Evolutionary conservation across 805 yeast genomes (phyloP).

Genomic region (Wickerhamomyces xylosicus): DNA sequence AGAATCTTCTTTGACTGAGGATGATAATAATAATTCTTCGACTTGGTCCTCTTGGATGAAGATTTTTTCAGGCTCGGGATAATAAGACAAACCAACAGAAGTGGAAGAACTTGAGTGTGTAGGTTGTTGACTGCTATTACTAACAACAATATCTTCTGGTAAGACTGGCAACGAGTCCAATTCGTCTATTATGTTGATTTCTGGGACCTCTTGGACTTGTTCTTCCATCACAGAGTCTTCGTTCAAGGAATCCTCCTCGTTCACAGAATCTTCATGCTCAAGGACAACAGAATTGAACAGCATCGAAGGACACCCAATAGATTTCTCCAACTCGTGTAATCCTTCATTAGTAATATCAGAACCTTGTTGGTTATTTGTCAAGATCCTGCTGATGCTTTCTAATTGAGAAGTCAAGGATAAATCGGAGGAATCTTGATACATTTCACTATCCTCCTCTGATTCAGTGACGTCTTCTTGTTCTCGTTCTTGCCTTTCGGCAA

Average conservation of each 20-base stretch:
- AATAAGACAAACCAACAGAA: not conserved
- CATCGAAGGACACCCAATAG: not conserved
- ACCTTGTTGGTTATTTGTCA: not conserved
- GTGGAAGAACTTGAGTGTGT: too few relatives aligned
- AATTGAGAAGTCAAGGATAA: not conserved
- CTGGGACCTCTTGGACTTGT: too few relatives aligned
- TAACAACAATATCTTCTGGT: too few relatives aligned
- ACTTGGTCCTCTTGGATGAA: constrained; percentile 11
- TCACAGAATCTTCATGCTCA: too few relatives aligned
- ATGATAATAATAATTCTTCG: constrained; percentile 11
- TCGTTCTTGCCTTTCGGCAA: too few relatives aligned
- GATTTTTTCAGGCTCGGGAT: constrained; percentile 5
- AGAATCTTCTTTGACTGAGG: too few relatives aligned
- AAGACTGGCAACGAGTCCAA: too few relatives aligned
- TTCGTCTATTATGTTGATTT: too few relatives aligned
- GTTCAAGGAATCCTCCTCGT: too few relatives aligned
- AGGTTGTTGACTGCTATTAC: too few relatives aligned
- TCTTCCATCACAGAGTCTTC: not conserved
- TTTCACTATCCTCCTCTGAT: not conserved
- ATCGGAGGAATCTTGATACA: not conserved
- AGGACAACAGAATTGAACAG: not conserved
- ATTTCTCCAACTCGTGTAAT: not conserved
- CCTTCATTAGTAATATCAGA: not conserved
- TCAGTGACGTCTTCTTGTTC: too few relatives aligned
- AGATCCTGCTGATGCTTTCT: not conserved